phyloP scores from a whole-genome alignment of 202 grass and related monocot genomes.

The Zizania palustris region DNA sequence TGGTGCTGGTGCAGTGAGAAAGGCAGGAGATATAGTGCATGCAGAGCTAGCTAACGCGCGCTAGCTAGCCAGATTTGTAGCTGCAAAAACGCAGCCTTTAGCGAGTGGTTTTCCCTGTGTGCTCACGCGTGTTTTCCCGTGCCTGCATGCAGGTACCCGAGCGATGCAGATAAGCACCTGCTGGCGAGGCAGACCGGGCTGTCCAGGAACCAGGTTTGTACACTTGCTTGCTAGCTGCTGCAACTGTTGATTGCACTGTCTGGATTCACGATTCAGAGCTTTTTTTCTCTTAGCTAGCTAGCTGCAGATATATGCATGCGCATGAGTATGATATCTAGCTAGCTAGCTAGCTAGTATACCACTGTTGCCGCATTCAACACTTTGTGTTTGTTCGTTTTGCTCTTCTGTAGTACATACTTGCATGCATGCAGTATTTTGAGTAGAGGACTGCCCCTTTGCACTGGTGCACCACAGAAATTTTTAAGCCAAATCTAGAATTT shows the following conservation, averaged over 20 bases:
- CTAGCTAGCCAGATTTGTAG: not conserved
- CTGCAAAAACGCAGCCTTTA: slow-evolving; percentile 32
- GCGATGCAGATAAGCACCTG: slow-evolving; percentile 99
- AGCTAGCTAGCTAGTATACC: too few species aligned
- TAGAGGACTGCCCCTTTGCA: too few species aligned
- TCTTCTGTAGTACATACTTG: not conserved
- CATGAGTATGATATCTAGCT: too few species aligned
- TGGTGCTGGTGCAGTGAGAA: not conserved
- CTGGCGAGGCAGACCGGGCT: slow-evolving; percentile 98
- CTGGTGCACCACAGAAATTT: too few species aligned
- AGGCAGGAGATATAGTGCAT: slow-evolving; percentile 10
- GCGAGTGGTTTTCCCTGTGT: slow-evolving; percentile 16
- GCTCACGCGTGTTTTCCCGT: slow-evolving; percentile 39
- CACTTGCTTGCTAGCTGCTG: slow-evolving; percentile 32
- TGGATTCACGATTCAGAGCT: slow-evolving; percentile 6
- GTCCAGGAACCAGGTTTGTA: slow-evolving; percentile 98
- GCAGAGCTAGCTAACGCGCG: not conserved
- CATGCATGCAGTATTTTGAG: not conserved
- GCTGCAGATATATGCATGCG: not conserved
- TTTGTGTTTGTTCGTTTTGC: slow-evolving; percentile 3
- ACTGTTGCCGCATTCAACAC: not conserved
- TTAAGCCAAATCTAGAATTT: too few species aligned
- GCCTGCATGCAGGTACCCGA: slow-evolving; percentile 77
- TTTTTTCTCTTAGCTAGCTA: not conserved
- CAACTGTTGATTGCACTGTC: not conserved